Evolutionary conservation across 1,139 yeast genomes (phyloP).

Genomic region (Yamadazyma trypodendri): DNA sequence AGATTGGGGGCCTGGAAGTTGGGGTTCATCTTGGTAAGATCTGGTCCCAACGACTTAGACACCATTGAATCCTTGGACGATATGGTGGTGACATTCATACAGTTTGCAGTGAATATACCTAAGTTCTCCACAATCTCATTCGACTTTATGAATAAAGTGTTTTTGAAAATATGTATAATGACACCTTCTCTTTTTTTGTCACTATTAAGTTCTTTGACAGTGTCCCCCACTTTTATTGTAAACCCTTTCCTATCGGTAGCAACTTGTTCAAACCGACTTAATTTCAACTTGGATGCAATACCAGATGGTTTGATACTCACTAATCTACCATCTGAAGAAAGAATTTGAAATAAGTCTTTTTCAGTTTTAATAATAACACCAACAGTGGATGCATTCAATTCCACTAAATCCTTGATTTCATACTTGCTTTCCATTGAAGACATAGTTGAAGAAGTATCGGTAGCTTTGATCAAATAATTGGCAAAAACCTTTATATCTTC

Average conservation of each 20-base stretch:
- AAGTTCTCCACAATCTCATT: slow-evolving; percentile 79
- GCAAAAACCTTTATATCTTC: slow-evolving; percentile 91
- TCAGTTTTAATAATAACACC: slow-evolving; percentile 92
- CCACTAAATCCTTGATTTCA: slow-evolving; percentile 87
- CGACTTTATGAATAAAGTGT: slow-evolving; percentile 74
- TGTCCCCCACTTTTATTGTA: slow-evolving; percentile 85
- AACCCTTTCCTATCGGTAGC: slow-evolving; percentile 87
- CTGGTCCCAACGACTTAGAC: slow-evolving; percentile 58
- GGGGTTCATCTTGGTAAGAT: slow-evolving; percentile 84
- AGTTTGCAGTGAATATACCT: slow-evolving; percentile 84
- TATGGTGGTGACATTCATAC: slow-evolving; percentile 75
- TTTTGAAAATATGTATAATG: slow-evolving; percentile 82
- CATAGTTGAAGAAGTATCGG: slow-evolving; percentile 57
- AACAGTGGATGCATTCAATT: slow-evolving; percentile 79
- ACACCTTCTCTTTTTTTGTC: slow-evolving; percentile 75
- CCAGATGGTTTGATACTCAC: slow-evolving; percentile 73
- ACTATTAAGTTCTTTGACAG: slow-evolving; percentile 75
- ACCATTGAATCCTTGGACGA: slow-evolving; percentile 76
- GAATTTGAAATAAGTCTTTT: slow-evolving; percentile 77
- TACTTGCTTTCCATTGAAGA: slow-evolving; percentile 58
- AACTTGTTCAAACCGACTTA: slow-evolving; percentile 67
- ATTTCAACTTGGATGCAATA: slow-evolving; percentile 68
- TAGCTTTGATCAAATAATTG: slow-evolving; percentile 77
- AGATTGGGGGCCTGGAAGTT: slow-evolving; percentile 49
- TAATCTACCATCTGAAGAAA: slow-evolving; percentile 80